Evolutionary conservation across 2,329 filamentous ascomycete genomes (phyloP).

Genomic region (Ophiostoma angusticollis): DNA sequence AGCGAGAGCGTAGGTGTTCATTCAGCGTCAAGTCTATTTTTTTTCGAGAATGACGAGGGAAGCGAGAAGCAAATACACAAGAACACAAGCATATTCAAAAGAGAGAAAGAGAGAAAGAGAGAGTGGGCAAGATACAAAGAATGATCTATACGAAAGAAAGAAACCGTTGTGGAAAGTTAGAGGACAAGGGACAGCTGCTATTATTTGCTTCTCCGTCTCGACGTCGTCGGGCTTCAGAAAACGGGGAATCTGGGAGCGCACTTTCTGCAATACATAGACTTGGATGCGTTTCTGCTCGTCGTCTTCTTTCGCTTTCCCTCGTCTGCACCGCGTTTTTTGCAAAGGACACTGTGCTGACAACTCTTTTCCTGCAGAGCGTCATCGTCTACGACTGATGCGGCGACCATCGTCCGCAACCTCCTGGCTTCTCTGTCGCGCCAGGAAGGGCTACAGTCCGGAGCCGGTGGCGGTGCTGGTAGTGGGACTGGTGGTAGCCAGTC

Average conservation of each 20-base stretch:
- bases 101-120: constrained; percentile 2
- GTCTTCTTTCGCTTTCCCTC: too few relatives aligned
- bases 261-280: too few relatives aligned
- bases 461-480: not conserved
- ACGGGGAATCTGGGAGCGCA: too few relatives aligned
- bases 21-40: too few relatives aligned
- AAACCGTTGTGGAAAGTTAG: not conserved
- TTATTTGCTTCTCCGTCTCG: not conserved
- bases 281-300: too few relatives aligned
- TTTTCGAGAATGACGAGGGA: constrained; percentile 10
- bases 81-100: not conserved
- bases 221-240: not conserved
- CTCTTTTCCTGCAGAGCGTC: constrained; percentile 35
- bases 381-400: constrained; percentile 53
- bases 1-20: constrained; percentile 93
- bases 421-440: constrained; percentile 64
- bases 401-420: constrained; percentile 74
- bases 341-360: not conserved
- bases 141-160: not conserved
- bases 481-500: constrained; percentile 10
- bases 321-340: too few relatives aligned
- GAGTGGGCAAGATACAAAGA: not conserved
- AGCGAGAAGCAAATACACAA: not conserved
- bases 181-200: too few relatives aligned
- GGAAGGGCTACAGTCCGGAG: constrained; percentile 23